A percentile compares a stretch with the other conserved stretches of the same genome.
Conservation (phyloP, 1,139 yeast species). For the Geotrichum fermentans region DNA sequence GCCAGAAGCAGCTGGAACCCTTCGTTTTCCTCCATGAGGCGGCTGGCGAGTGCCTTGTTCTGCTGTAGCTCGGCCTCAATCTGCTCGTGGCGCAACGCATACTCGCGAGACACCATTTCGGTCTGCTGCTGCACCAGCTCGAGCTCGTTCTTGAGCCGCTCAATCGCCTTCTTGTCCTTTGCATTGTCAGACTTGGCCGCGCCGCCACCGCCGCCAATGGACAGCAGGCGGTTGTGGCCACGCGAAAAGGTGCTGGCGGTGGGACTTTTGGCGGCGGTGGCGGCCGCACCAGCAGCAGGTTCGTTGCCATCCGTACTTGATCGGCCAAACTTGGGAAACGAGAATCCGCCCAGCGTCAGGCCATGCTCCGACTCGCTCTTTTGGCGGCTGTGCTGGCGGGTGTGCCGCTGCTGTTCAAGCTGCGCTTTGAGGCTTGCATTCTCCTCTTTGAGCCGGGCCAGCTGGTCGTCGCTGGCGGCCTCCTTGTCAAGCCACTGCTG, state of each 20-base stretch:
- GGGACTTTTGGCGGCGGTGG: background rate
- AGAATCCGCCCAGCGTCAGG: background rate
- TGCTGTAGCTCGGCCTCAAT: constrained; percentile 32
- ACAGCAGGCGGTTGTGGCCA: constrained; percentile 14
- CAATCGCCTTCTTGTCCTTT: constrained; percentile 20
- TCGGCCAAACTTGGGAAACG: constrained; percentile 6
- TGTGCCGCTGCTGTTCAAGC: constrained; percentile 2
- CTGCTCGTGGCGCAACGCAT: constrained; percentile 30
- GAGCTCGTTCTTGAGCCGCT: constrained; percentile 27
- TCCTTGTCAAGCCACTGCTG: constrained; percentile 35
- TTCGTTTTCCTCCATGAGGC: constrained; percentile 37
- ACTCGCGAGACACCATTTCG: constrained; percentile 34
- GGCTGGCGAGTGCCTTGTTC: constrained; percentile 28
- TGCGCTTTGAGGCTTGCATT: constrained; percentile 6
- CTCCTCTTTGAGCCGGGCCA: constrained; percentile 22
- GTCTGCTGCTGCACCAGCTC: constrained; percentile 31
- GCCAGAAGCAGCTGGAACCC: constrained; percentile 36
- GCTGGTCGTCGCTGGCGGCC: constrained; percentile 27
- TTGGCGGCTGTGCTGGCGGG: too few species aligned
- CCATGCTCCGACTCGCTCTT: background rate
- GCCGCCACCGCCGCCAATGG: constrained; percentile 9
- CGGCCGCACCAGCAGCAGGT: background rate
- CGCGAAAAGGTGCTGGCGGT: background rate
- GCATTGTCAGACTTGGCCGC: background rate
- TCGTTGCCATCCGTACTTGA: background rate